These are phyloP conservation scores for Ophiocordyceps sinensis DNA, from an alignment of 2,329 filamentous ascomycete genomes.

Conservation along the genomic window DNA sequence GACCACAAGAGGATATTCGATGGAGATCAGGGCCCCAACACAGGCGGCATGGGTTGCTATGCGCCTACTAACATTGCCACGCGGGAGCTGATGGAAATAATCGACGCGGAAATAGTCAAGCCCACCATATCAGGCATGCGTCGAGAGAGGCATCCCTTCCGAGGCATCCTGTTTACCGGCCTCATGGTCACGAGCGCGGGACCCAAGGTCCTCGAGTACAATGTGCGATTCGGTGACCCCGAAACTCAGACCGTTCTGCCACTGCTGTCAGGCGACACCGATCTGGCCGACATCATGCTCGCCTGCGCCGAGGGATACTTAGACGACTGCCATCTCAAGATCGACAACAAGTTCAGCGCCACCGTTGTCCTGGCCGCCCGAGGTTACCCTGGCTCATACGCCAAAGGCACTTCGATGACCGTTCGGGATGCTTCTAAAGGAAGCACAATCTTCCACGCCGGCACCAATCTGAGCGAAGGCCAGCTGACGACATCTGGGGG, in stretches of 20 bases:
- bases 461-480: constrained; percentile 51
- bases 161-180: constrained; percentile 74
- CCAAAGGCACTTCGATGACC: constrained; percentile 55
- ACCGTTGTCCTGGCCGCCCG: constrained; percentile 90
- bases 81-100: constrained; percentile 57
- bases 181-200: constrained; percentile 79
- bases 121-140: constrained; percentile 84
- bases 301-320: constrained; percentile 68
- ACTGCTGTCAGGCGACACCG: constrained; percentile 61
- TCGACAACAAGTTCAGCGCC: constrained; percentile 60
- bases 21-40: constrained; percentile 81
- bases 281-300: constrained; percentile 78
- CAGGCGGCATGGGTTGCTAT: constrained; percentile 96
- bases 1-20: constrained; percentile 95
- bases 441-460: constrained; percentile 81
- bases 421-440: constrained; percentile 29
- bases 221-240: constrained; percentile 83
- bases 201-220: constrained; percentile 80
- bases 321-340: constrained; percentile 50
- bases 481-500: constrained; percentile 69
- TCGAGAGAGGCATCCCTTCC: constrained; percentile 59
- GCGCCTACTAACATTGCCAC: constrained; percentile 74
- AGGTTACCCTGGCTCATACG: constrained; percentile 78
- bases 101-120: constrained; percentile 73
- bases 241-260: constrained; percentile 80